Conservation (phyloP, 2,329 filamentous ascomycete genomes). For the Calonectria hongkongensis region DNA sequence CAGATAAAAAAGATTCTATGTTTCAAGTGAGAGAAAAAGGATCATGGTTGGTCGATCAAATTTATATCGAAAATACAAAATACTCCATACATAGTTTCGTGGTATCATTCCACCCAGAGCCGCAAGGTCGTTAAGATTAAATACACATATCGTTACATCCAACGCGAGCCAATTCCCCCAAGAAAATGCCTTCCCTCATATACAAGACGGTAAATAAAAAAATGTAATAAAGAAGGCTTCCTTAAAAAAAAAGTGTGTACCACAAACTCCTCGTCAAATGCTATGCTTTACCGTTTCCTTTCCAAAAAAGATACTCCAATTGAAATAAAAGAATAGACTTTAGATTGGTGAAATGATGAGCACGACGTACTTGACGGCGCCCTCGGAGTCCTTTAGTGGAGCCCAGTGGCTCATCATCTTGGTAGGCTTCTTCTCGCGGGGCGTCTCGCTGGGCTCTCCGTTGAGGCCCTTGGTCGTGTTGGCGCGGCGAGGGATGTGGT, state of each 20-base stretch:
- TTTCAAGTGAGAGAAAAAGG: background rate
- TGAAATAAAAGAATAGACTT: background rate
- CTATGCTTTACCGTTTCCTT: slow-evolving; percentile 1
- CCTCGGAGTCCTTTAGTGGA: slow-evolving; percentile 52
- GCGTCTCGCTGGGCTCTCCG: slow-evolving; percentile 42
- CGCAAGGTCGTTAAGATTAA: slow-evolving; percentile 37
- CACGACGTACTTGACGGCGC: slow-evolving; percentile 52
- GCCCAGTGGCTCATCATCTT: slow-evolving; percentile 57
- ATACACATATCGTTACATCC: slow-evolving; percentile 42
- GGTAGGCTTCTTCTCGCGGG: slow-evolving; percentile 44
- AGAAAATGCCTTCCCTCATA: slow-evolving; percentile 16
- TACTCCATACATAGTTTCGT: slow-evolving; percentile 30
- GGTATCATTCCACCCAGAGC: slow-evolving; percentile 41
- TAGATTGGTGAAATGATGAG: slow-evolving; percentile 46
- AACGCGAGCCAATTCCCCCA: slow-evolving; percentile 19
- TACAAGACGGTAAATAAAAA: slow-evolving; percentile 18
- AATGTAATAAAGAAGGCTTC: slow-evolving; percentile 2
- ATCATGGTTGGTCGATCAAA: slow-evolving; percentile 1
- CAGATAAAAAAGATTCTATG: background rate
- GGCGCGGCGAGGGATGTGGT: slow-evolving; percentile 53
- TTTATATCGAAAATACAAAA: slow-evolving; percentile 5
- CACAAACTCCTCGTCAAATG: slow-evolving; percentile 32
- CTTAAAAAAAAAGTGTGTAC: background rate
- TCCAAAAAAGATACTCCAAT: background rate
- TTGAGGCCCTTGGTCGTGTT: slow-evolving; percentile 46